Evolutionary conservation across 1,139 yeast genomes (phyloP), one percentile per base, ranked within the genome.

Genomic region (Suhomyces choctaworum): DNA sequence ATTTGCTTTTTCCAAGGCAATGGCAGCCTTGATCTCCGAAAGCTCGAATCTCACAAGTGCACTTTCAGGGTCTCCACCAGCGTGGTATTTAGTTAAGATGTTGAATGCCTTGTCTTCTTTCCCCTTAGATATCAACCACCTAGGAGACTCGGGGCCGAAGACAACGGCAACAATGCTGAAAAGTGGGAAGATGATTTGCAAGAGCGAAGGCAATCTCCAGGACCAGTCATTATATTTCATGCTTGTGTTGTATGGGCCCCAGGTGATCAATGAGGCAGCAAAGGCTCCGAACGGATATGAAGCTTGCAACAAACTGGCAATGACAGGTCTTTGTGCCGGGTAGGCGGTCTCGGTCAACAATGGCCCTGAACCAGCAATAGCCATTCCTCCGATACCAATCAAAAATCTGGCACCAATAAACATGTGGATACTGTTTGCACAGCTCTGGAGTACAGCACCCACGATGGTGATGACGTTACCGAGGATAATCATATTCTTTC

Each of bases 251-350:
- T 9, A 14, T 66, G 31, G 69, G 57, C 7, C 69, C 75, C 51
- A 67, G 68, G 44, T 70, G 74, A 27, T 66, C 42, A 72, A 72
- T 65, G 82, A 74, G 5, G 82, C 80, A 32, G 77, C 45, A 20
- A 73, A 53, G 9, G 81, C 73, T 25, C 83, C 83, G 25, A 75
- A 46, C 28, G 45, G 45, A 46, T 44, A 45, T 21, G 42, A 42
- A 65, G 73, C 75, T 73, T 71, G 73, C 50, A 66, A 76, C 27
- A 64, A 53, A 17, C 73, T 59, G 13, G 80, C 73, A 20, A 63
- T 50, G 16, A 60, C 58, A 13, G 66, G 67, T 51, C 83, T 61
- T 43, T 70, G 76, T 16, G 70, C 65, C 16, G 76, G 76, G 35
- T 70, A 73, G 24, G 73, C 60, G 8, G 58, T 50, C 43, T 71